Percentiles rank a stretch among this genome's conserved stretches.
These are phyloP conservation scores for Xylaria sp. DNA, from an alignment of 2,329 filamentous ascomycete species.

Conservation along the genomic window DNA sequence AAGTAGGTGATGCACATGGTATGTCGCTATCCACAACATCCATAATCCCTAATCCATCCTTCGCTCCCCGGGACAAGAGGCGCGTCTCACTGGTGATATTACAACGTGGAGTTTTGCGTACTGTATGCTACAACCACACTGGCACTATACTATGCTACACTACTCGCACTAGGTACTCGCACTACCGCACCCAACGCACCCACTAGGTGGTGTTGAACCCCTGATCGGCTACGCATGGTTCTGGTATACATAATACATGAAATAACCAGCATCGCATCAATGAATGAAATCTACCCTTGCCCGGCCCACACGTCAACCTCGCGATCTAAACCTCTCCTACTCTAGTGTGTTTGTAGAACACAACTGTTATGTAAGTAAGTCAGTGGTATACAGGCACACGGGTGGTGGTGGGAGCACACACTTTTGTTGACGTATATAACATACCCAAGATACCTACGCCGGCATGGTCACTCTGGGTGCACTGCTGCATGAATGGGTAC, in stretches of 20 bases:
- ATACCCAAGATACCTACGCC: not conserved
- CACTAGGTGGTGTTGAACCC: conserved; percentile 19
- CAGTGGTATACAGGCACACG: not conserved
- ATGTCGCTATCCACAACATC: not conserved
- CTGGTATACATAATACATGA: conserved; percentile 3
- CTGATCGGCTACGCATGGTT: conserved; percentile 28
- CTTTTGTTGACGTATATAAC: not conserved
- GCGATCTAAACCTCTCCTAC: not conserved
- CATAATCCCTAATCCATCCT: not conserved
- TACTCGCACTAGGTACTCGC: no score
- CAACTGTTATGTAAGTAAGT: conserved; percentile 5
- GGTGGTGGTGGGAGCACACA: not conserved
- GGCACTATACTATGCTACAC: not conserved
- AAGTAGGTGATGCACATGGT: not conserved
- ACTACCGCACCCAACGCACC: no score
- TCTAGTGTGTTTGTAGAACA: not conserved
- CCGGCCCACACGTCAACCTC: conserved; percentile 4
- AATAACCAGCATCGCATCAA: conserved; percentile 3
- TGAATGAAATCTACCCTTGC: not conserved
- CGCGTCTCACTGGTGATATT: conserved; percentile 9
- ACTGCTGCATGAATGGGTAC: not conserved
- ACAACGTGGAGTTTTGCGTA: not conserved
- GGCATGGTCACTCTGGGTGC: not conserved
- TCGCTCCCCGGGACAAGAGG: conserved; percentile 9
- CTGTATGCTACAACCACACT: not conserved